These are phyloP conservation scores for Nitzschia sp. DNA, from an alignment of 108 stramenopile genomes.

Conservation along the genomic window DNA sequence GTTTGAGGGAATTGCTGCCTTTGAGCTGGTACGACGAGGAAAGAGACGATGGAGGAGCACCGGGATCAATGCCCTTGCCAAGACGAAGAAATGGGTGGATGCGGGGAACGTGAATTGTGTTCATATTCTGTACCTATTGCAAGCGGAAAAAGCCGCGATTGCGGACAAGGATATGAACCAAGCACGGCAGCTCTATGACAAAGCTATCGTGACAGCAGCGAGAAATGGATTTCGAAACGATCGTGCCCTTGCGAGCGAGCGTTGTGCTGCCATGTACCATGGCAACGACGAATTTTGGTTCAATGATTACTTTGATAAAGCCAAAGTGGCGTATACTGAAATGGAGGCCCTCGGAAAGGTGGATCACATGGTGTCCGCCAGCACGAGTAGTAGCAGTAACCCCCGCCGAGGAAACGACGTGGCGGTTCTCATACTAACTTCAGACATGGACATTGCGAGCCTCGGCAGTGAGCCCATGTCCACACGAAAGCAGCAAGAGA, in stretches of 20 bases:
- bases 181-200: constrained; percentile 1
- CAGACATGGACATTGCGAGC: too few species aligned
- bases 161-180: neutral
- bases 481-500: neutral
- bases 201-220: constrained; percentile 2
- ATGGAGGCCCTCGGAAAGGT: constrained; percentile 1
- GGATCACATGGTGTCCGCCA: neutral
- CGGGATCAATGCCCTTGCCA: constrained; percentile 2
- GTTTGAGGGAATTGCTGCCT: constrained; percentile 17
- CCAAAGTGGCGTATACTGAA: neutral
- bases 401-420: too few species aligned
- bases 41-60: neutral
- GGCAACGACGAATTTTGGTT: constrained; percentile 3
- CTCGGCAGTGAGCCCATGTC: too few species aligned
- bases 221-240: constrained; percentile 8
- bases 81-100: constrained; percentile 14
- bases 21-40: constrained; percentile 14
- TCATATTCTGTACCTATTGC: constrained; percentile 18
- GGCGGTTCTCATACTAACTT: too few species aligned
- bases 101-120: constrained; percentile 16
- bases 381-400: neutral
- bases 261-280: constrained; percentile 5
- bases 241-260: constrained; percentile 6
- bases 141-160: constrained; percentile 18
- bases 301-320: constrained; percentile 1